phyloP scores from a whole-genome alignment of 352 stramenopile genomes.

The Globisporangium emineosum region DNA sequence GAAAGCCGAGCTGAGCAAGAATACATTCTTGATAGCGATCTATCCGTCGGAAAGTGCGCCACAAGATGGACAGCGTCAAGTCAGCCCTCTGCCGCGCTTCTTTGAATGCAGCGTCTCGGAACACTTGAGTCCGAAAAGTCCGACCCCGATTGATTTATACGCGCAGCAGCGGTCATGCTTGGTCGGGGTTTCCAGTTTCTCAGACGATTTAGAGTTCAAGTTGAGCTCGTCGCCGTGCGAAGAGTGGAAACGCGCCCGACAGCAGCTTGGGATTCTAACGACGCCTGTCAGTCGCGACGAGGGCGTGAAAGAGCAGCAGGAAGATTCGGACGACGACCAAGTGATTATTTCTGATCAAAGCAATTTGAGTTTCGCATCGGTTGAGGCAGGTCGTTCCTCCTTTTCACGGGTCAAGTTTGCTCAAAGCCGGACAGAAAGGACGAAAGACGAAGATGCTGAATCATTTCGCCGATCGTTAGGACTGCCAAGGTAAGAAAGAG shows the following conservation, averaged over 20 bases:
- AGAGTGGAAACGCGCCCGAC: slow-evolving; percentile 38
- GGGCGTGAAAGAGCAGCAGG: not conserved
- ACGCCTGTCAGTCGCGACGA: not conserved
- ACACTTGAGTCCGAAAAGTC: slow-evolving; percentile 2
- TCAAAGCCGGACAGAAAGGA: not conserved
- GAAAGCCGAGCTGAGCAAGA: slow-evolving; percentile 40
- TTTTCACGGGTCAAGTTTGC: slow-evolving; percentile 12
- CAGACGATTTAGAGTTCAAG: slow-evolving; percentile 42
- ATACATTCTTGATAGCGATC: slow-evolving; percentile 67
- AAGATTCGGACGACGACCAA: not conserved
- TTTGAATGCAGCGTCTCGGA: slow-evolving; percentile 59
- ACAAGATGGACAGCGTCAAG: slow-evolving; percentile 12
- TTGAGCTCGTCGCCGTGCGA: slow-evolving; percentile 29
- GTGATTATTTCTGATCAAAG: not conserved
- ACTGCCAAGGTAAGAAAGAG: slow-evolving; percentile 6
- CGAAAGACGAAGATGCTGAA: not conserved
- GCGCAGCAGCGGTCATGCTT: slow-evolving; percentile 40
- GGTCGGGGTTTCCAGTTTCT: slow-evolving; percentile 54
- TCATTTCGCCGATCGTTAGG: not conserved
- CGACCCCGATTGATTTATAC: slow-evolving; percentile 38
- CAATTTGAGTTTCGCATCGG: not conserved
- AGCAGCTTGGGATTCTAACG: slow-evolving; percentile 30
- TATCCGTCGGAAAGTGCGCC: slow-evolving; percentile 29
- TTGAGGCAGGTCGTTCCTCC: not conserved
- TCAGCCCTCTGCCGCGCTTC: slow-evolving; percentile 56